A percentile compares a stretch with the other conserved stretches of the same genome.
phyloP scores from a whole-genome alignment of 2,329 filamentous ascomycete genomes.

The Talaromyces amestolkiae region DNA sequence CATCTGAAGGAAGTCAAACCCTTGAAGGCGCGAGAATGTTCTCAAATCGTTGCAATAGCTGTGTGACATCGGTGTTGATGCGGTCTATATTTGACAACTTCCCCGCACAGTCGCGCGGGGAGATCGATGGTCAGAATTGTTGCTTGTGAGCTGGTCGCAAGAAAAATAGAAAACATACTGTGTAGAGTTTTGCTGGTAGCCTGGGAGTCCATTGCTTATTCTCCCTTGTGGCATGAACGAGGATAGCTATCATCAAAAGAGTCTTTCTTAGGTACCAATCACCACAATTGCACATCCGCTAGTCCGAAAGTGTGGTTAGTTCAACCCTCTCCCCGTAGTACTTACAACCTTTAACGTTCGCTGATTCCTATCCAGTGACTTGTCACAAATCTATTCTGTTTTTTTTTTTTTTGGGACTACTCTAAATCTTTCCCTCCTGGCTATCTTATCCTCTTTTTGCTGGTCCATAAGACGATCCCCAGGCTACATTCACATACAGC shows the following conservation, averaged over 20 bases:
- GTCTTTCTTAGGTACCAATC: background rate
- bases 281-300: background rate
- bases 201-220: conserved; percentile 33
- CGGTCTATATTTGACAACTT: conserved; percentile 35
- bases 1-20: conserved; percentile 29
- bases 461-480: background rate
- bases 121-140: background rate
- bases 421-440: background rate
- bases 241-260: too few relatives aligned
- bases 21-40: conserved; percentile 55
- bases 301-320: background rate
- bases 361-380: too few relatives aligned
- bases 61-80: conserved; percentile 45
- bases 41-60: conserved; percentile 54
- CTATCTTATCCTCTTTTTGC: background rate
- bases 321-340: background rate
- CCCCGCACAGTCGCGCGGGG: conserved; percentile 6
- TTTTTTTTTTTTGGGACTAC: background rate
- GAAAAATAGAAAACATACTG: conserved; percentile 20
- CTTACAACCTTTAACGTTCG: too few relatives aligned
- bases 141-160: background rate
- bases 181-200: conserved; percentile 31
- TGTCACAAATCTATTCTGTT: background rate
- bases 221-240: background rate
- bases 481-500: background rate